These are phyloP conservation scores for Ceriops tagal DNA, from an alignment of 345 rosid genomes.

Conservation along the genomic window DNA sequence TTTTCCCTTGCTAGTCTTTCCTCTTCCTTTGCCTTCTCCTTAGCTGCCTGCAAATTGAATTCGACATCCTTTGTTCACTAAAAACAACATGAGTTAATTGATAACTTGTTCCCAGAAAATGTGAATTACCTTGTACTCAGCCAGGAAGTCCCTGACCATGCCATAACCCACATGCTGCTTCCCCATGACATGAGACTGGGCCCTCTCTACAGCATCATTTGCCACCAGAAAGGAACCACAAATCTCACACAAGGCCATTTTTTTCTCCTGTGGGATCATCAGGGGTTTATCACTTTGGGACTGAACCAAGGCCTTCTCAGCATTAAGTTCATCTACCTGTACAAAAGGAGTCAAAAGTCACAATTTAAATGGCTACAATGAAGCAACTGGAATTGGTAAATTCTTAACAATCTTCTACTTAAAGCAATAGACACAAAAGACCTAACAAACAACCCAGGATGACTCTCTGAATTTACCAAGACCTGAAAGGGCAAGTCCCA, in stretches of 20 bases:
- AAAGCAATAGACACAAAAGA: no score
- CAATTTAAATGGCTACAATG: not conserved
- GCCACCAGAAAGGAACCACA: slow-evolving; percentile 98
- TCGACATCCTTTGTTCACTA: slow-evolving; percentile 10
- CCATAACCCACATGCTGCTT: slow-evolving; percentile 99
- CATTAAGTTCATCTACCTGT: slow-evolving; percentile 83
- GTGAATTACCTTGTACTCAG: slow-evolving; percentile 62
- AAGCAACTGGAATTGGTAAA: not conserved
- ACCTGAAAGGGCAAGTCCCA: no score
- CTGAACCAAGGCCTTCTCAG: slow-evolving; percentile 72
- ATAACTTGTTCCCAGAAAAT: not conserved
- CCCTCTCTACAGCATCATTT: slow-evolving; percentile 94
- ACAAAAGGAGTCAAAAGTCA: slow-evolving; percentile 11
- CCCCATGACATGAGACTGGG: slow-evolving; percentile 92
- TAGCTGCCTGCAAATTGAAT: slow-evolving; percentile 53
- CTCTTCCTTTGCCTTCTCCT: slow-evolving; percentile 83
- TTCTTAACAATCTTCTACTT: no score
- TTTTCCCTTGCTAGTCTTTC: slow-evolving; percentile 77
- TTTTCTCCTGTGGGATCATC: slow-evolving; percentile 87
- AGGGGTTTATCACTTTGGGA: slow-evolving; percentile 68
- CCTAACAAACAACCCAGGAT: no score
- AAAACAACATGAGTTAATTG: not conserved
- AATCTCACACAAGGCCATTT: slow-evolving; percentile 93
- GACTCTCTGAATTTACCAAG: no score
- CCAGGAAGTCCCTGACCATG: slow-evolving; percentile 85